phyloP scores from a whole-genome alignment of 177 flowering plant species.

The Vitis hybrid region DNA sequence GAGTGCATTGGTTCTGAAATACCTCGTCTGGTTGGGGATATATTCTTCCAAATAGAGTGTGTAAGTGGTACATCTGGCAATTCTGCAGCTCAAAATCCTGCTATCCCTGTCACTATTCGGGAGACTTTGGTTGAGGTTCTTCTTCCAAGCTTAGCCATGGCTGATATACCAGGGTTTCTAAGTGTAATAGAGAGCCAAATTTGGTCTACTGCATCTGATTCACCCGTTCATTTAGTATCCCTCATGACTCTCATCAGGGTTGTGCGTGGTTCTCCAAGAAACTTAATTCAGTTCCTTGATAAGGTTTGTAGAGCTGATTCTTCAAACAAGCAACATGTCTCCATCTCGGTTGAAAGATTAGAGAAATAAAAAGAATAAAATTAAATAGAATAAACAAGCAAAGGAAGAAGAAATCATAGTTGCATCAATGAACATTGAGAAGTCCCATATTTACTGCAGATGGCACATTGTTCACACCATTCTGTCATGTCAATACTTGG shows the following conservation, averaged over 20 bases:
- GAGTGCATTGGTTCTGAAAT: conserved; percentile 74
- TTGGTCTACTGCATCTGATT: conserved; percentile 98
- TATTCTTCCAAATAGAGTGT: conserved; percentile 91
- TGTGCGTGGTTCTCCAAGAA: conserved; percentile 82
- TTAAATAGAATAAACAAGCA: neutral
- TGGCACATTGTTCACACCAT: too few species aligned
- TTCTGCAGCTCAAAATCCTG: conserved; percentile 30
- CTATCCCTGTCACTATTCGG: conserved; percentile 47
- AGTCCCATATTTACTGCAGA: too few species aligned
- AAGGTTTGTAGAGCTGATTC: conserved; percentile 62
- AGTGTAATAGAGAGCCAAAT: conserved; percentile 82
- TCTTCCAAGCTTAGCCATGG: conserved; percentile 96
- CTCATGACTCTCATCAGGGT: conserved; percentile 83
- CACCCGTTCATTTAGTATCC: conserved; percentile 89
- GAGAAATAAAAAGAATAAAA: neutral
- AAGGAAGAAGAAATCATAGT: too few species aligned
- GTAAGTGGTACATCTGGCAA: conserved; percentile 63
- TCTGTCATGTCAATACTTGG: too few species aligned
- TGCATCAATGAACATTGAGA: too few species aligned
- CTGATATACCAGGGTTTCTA: conserved; percentile 75
- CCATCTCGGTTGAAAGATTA: neutral
- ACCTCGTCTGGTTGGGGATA: conserved; percentile 73
- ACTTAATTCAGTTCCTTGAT: conserved; percentile 64
- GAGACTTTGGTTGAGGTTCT: conserved; percentile 79
- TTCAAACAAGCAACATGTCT: neutral